Evolutionary conservation across 78 protist species (phyloP).

Genomic region (Dictyostelium citrinum): DNA sequence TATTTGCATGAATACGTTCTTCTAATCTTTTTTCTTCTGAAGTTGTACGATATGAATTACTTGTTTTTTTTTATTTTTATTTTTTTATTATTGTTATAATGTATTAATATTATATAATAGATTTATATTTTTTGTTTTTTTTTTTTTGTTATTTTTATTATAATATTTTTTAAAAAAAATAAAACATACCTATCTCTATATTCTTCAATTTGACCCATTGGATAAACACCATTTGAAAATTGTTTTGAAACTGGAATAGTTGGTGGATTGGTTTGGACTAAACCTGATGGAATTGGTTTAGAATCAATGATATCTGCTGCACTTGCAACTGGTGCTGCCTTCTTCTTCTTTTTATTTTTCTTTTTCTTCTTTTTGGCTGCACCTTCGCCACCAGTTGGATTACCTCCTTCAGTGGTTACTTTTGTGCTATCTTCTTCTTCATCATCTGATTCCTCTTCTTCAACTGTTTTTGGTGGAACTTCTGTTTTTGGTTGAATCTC

Average conservation of each 20-base stretch:
- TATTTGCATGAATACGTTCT: conserved; percentile 63
- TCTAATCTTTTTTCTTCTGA: conserved; percentile 85
- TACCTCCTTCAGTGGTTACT: neutral
- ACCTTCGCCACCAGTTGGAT: neutral
- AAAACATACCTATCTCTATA: conserved; percentile 37
- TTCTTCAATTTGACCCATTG: conserved; percentile 52
- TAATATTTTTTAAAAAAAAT: too few relatives aligned
- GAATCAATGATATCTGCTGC: neutral
- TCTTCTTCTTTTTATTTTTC: conserved; percentile 60
- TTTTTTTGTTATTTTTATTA: too few relatives aligned
- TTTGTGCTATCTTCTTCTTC: conserved; percentile 17
- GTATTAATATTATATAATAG: neutral
- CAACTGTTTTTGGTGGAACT: neutral
- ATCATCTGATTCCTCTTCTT: conserved; percentile 11
- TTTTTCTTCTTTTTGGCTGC: conserved; percentile 59
- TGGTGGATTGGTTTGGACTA: conserved; percentile 74
- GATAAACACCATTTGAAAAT: conserved; percentile 42
- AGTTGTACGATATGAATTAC: conserved; percentile 85
- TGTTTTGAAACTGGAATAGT: conserved; percentile 49
- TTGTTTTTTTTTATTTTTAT: neutral
- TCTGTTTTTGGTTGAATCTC: neutral
- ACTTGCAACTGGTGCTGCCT: conserved; percentile 6
- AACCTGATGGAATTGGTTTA: neutral
- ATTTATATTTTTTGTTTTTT: neutral
- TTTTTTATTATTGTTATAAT: neutral